These are phyloP conservation scores for Diplocarpon mali DNA, from an alignment of 2,329 filamentous ascomycete species.

Conservation along the genomic window DNA sequence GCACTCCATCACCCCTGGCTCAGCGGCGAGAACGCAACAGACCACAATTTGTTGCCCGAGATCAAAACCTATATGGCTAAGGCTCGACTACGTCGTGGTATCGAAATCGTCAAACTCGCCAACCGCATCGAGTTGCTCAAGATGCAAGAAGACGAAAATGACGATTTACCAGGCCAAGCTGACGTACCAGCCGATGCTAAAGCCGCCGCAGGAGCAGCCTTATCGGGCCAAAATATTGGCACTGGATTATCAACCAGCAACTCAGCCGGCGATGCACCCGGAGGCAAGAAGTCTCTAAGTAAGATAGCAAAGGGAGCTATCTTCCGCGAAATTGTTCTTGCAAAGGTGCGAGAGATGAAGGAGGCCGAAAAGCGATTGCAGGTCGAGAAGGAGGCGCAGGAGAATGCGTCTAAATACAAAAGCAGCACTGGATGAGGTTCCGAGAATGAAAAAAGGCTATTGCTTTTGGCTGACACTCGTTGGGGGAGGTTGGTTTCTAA, in stretches of 20 bases:
- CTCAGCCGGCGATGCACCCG: slow-evolving; percentile 8
- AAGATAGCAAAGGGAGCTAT: slow-evolving; percentile 56
- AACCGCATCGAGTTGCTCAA: slow-evolving; percentile 94
- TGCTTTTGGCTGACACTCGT: background rate
- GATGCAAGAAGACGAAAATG: slow-evolving; percentile 82
- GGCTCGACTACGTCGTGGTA: slow-evolving; percentile 81
- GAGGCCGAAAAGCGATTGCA: slow-evolving; percentile 67
- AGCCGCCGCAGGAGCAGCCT: slow-evolving; percentile 41
- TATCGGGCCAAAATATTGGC: slow-evolving; percentile 11
- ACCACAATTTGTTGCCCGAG: slow-evolving; percentile 95
- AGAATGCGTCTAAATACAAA: slow-evolving; percentile 21
- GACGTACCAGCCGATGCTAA: slow-evolving; percentile 44
- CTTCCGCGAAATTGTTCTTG: slow-evolving; percentile 87
- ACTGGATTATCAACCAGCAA: slow-evolving; percentile 8
- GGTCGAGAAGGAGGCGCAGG: slow-evolving; percentile 34
- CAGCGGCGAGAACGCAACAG: slow-evolving; percentile 79
- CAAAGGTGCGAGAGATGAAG: slow-evolving; percentile 88
- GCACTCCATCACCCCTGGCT: slow-evolving; percentile 81
- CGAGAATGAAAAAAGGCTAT: background rate
- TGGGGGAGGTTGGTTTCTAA: no score
- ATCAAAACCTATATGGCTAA: slow-evolving; percentile 90
- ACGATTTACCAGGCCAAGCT: slow-evolving; percentile 57
- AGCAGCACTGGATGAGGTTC: slow-evolving; percentile 4
- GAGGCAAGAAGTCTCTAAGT: slow-evolving; percentile 34
- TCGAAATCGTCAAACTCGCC: slow-evolving; percentile 90